A percentile compares a stretch with the other conserved stretches of the same genome.
These are phyloP conservation scores for Pythium brassicae DNA, from an alignment of 352 stramenopile species.

Conservation along the genomic window DNA sequence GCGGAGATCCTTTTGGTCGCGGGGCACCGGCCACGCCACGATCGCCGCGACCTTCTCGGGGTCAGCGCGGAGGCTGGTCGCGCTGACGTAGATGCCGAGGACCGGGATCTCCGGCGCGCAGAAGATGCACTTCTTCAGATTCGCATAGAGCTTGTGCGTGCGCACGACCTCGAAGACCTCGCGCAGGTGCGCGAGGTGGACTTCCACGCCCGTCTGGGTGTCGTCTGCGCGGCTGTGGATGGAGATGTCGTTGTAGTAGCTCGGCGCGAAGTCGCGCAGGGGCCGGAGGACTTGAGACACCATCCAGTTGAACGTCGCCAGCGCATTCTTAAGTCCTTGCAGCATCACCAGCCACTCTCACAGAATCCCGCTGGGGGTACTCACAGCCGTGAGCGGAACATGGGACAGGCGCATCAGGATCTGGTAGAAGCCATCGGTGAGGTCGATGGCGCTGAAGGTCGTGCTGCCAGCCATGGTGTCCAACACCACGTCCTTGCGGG, in stretches of 20 bases:
- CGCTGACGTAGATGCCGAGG: not conserved
- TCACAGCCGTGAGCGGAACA: constrained; percentile 19
- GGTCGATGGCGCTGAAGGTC: constrained; percentile 25
- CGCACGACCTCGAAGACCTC: not conserved
- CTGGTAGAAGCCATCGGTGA: constrained; percentile 29
- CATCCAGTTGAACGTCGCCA: constrained; percentile 24
- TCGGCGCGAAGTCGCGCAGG: not conserved
- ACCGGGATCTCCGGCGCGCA: not conserved
- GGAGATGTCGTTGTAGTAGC: constrained; percentile 8
- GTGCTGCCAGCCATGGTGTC: constrained; percentile 21
- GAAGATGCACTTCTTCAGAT: constrained; percentile 3
- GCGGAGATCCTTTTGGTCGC: constrained; percentile 9
- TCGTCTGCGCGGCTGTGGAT: not conserved
- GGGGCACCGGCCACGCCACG: not conserved
- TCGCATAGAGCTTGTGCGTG: constrained; percentile 2
- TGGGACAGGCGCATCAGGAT: constrained; percentile 15
- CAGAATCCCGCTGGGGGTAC: too few species aligned
- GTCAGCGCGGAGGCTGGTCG: constrained; percentile 12
- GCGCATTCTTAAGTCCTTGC: constrained; percentile 17
- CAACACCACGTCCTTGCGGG: constrained; percentile 22
- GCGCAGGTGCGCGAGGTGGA: not conserved
- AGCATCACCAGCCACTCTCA: constrained; percentile 27
- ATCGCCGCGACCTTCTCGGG: constrained; percentile 16
- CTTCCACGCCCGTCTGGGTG: not conserved
- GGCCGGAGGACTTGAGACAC: constrained; percentile 4